Evolutionary conservation across 768 basidiomycete genomes (phyloP).

Genomic region (Amanita thiersii): DNA sequence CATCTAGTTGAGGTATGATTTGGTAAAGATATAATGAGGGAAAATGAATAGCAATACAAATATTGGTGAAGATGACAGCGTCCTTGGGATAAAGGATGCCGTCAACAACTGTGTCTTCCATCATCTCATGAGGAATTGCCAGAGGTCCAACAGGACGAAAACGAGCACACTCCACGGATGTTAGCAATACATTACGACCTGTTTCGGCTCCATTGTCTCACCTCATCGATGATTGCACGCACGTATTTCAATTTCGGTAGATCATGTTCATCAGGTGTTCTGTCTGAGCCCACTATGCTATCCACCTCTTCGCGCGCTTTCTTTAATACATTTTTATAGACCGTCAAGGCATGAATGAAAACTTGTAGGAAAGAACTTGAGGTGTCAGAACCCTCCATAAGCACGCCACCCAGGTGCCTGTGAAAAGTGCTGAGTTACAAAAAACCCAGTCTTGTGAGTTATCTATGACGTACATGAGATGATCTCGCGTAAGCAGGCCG

Average conservation of each 20-base stretch:
- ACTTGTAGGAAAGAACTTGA: slow-evolving; percentile 17
- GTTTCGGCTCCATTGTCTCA: slow-evolving; percentile 19
- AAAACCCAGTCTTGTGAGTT: not conserved
- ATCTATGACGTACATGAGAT: slow-evolving; percentile 14
- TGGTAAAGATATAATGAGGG: not conserved
- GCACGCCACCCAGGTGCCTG: slow-evolving; percentile 22
- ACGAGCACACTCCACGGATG: slow-evolving; percentile 17
- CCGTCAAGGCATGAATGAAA: slow-evolving; percentile 9
- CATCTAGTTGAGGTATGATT: slow-evolving; percentile 11
- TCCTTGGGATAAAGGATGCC: slow-evolving; percentile 12
- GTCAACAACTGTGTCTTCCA: slow-evolving; percentile 1
- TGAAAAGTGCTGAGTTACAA: not conserved
- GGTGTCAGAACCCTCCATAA: slow-evolving; percentile 25
- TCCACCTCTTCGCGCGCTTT: slow-evolving; percentile 19
- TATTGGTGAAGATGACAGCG: slow-evolving; percentile 17
- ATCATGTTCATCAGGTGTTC: slow-evolving; percentile 13
- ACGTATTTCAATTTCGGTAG: slow-evolving; percentile 13
- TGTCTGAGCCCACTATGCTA: slow-evolving; percentile 13
- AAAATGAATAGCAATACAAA: slow-evolving; percentile 12
- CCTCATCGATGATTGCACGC: slow-evolving; percentile 13
- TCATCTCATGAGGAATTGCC: slow-evolving; percentile 6
- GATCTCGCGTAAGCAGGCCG: slow-evolving; percentile 16
- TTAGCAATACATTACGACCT: slow-evolving; percentile 18
- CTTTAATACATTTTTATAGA: slow-evolving; percentile 2
- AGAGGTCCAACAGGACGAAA: slow-evolving; percentile 5